These are phyloP conservation scores for Venturia asperata DNA, from an alignment of 2,329 filamentous ascomycete genomes.

Conservation along the genomic window DNA sequence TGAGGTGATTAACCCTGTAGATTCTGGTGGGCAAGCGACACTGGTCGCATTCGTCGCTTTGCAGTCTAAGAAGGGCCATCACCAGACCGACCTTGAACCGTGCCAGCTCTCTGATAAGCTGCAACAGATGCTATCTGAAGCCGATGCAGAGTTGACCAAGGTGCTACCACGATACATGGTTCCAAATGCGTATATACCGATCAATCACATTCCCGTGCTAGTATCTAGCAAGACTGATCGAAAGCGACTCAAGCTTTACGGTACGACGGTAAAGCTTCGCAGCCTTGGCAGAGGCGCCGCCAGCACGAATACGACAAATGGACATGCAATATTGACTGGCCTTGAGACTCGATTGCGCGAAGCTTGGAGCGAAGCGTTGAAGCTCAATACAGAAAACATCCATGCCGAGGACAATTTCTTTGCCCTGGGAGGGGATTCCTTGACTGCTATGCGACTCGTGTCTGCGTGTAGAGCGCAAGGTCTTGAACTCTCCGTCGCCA, in stretches of 20 bases:
- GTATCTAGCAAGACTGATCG: constrained; percentile 38
- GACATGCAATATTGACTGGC: not conserved
- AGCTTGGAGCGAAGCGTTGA: constrained; percentile 20
- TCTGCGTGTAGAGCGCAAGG: constrained; percentile 45
- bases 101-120: constrained; percentile 23
- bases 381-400: constrained; percentile 38
- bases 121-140: constrained; percentile 19
- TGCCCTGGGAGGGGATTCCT: constrained; percentile 53
- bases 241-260: constrained; percentile 23
- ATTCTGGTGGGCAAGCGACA: constrained; percentile 22
- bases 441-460: constrained; percentile 55
- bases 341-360: constrained; percentile 13
- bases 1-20: constrained; percentile 39
- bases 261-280: constrained; percentile 21
- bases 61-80: constrained; percentile 21
- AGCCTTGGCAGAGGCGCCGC: constrained; percentile 18
- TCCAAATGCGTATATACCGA: constrained; percentile 38
- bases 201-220: constrained; percentile 38
- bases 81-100: constrained; percentile 22
- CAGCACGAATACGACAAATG: not conserved
- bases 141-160: constrained; percentile 19
- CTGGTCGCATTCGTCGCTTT: constrained; percentile 31
- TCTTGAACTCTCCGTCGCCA: constrained; percentile 46
- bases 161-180: constrained; percentile 33
- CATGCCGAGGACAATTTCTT: constrained; percentile 54